Evolutionary conservation across 306 rosid species (phyloP).

Genomic region (Prunus dulcis): DNA sequence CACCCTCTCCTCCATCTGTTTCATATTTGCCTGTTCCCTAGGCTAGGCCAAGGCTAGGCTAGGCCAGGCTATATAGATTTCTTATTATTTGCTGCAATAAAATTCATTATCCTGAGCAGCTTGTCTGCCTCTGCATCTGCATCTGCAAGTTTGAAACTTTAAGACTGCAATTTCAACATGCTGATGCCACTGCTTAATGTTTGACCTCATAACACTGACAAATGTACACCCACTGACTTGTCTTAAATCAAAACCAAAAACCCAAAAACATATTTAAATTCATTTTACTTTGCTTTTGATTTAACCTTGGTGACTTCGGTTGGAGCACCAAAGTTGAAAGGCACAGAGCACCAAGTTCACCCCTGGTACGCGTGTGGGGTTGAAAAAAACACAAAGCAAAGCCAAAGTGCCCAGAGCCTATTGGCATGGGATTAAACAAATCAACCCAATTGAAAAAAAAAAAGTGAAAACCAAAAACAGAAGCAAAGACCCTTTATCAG

Average conservation of each 20-base stretch:
- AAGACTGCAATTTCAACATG: conserved; percentile 4
- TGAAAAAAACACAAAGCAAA: conserved; percentile 6
- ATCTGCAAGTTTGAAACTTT: conserved; percentile 1
- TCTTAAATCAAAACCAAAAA: not conserved
- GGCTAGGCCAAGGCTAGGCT: not conserved
- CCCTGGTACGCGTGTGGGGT: conserved; percentile 30
- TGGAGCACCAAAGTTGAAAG: not conserved
- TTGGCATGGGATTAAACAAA: conserved; percentile 10
- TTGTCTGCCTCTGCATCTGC: not conserved
- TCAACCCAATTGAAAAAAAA: not conserved
- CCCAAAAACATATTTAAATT: not conserved
- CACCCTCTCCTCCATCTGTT: not conserved
- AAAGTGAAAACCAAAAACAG: not conserved
- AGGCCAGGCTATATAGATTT: not conserved
- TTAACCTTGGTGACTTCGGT: not conserved
- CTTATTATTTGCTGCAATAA: not conserved
- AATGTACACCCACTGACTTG: not conserved
- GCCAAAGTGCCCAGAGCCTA: not conserved
- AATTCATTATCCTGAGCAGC: not conserved
- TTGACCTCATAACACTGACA: conserved; percentile 19
- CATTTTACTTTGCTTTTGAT: not conserved
- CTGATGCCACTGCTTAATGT: conserved; percentile 6
- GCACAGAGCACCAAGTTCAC: conserved; percentile 31
- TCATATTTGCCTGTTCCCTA: not conserved
- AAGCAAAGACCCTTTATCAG: conserved; percentile 3